Evolutionary conservation across 441 rosid genomes (phyloP).

Genomic region (Jatropha podagrica): DNA sequence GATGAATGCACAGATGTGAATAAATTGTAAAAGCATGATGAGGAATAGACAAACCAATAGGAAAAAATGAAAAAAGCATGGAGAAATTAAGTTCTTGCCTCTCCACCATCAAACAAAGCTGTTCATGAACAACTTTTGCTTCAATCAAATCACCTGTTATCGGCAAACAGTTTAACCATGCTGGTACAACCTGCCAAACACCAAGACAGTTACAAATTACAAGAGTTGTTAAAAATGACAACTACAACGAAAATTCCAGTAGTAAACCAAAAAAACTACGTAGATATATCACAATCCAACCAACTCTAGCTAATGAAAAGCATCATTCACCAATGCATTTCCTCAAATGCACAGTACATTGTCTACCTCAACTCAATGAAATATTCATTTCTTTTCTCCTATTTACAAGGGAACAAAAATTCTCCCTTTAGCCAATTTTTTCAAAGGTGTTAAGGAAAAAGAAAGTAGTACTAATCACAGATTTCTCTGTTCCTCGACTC

Average conservation of each 20-base stretch:
- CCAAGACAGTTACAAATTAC: background rate
- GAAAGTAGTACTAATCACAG: background rate
- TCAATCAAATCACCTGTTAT: constrained; percentile 90
- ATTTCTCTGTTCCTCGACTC: background rate
- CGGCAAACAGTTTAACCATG: constrained; percentile 98
- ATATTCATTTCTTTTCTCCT: background rate
- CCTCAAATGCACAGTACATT: background rate
- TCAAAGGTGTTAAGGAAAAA: background rate
- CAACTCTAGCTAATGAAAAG: background rate
- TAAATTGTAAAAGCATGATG: background rate
- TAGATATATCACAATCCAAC: background rate
- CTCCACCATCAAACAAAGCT: constrained; percentile 96
- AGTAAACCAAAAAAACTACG: background rate
- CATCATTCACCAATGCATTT: background rate
- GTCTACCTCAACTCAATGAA: background rate
- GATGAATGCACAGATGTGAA: constrained; percentile 12
- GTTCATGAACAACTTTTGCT: constrained; percentile 97
- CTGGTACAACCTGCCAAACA: constrained; percentile 75
- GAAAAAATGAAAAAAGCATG: background rate
- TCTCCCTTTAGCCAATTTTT: background rate
- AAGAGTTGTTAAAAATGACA: background rate
- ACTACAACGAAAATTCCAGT: background rate
- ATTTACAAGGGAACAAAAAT: background rate
- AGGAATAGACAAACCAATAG: background rate
- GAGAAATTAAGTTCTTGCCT: constrained; percentile 44